Conservation (phyloP, 108 stramenopile genomes). For the Nannochloropsis salina region DNA sequence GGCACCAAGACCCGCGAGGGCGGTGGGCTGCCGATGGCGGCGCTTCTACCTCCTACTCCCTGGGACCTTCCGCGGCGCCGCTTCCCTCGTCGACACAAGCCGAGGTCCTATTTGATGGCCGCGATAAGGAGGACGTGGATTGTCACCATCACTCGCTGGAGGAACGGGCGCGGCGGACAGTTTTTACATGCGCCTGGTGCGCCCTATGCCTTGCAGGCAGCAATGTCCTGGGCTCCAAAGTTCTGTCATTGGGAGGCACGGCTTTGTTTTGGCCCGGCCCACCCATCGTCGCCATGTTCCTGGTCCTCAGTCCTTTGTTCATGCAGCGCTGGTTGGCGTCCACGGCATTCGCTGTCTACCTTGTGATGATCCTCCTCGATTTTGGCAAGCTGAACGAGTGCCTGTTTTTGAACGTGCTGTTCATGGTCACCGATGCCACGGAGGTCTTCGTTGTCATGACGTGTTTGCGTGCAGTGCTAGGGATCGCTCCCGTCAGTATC, state of each 20-base stretch:
- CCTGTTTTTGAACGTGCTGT: background rate
- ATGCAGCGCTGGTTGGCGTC: background rate
- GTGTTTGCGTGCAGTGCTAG: background rate
- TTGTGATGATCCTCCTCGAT: background rate
- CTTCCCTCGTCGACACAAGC: too few relatives aligned
- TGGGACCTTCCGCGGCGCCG: too few relatives aligned
- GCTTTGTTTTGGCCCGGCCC: background rate
- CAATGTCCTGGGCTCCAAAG: background rate
- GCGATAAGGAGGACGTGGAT: too few relatives aligned
- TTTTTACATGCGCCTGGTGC: background rate
- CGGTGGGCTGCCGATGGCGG: too few relatives aligned
- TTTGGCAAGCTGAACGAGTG: background rate
- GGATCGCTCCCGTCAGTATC: background rate
- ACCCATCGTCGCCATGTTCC: slow-evolving; percentile 6
- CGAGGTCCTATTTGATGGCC: too few relatives aligned
- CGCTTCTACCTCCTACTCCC: too few relatives aligned
- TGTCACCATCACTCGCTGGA: background rate
- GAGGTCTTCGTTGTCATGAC: background rate
- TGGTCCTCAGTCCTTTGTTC: background rate
- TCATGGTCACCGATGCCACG: slow-evolving; percentile 12
- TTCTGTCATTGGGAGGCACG: background rate
- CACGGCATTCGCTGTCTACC: background rate
- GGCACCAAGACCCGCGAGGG: too few relatives aligned
- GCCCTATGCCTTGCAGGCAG: background rate
- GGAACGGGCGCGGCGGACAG: background rate